These are phyloP conservation scores for Borovskyia barvae DNA, from an alignment of 208 protist species.

Conservation along the genomic window DNA sequence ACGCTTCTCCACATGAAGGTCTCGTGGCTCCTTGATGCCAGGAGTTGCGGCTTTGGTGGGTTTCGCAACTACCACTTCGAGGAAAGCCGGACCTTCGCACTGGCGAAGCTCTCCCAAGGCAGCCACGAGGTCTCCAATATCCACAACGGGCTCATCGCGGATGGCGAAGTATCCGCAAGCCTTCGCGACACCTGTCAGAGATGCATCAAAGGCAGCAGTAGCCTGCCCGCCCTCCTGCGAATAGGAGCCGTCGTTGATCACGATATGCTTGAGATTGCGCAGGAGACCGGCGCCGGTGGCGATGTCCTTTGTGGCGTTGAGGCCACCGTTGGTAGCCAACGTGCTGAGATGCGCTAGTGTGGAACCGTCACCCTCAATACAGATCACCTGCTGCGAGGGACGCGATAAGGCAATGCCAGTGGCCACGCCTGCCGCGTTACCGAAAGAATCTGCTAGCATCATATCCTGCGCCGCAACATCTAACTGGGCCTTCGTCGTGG, in stretches of 20 bases:
- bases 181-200: constrained; percentile 73
- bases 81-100: constrained; percentile 64
- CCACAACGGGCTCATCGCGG: constrained; percentile 54
- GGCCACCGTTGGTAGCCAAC: constrained; percentile 43
- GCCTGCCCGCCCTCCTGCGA: constrained; percentile 74
- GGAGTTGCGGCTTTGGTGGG: constrained; percentile 1
- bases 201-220: constrained; percentile 60
- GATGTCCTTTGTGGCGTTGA: constrained; percentile 21
- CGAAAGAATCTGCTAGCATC: constrained; percentile 74
- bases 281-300: constrained; percentile 27
- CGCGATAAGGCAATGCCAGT: constrained; percentile 67
- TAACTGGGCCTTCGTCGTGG: background rate
- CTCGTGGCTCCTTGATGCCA: background rate
- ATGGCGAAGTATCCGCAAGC: constrained; percentile 72
- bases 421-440: constrained; percentile 62
- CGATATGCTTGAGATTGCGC: constrained; percentile 80
- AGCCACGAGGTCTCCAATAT: constrained; percentile 55
- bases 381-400: constrained; percentile 59
- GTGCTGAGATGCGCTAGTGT: constrained; percentile 77
- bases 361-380: constrained; percentile 86
- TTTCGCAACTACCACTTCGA: constrained; percentile 76
- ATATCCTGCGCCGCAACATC: constrained; percentile 52
- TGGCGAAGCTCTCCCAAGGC: constrained; percentile 54
- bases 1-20: constrained; percentile 17
- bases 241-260: constrained; percentile 88